Evolutionary conservation across 495 filamentous ascomycete genomes (phyloP).

Genomic region (Xylona heveae): DNA sequence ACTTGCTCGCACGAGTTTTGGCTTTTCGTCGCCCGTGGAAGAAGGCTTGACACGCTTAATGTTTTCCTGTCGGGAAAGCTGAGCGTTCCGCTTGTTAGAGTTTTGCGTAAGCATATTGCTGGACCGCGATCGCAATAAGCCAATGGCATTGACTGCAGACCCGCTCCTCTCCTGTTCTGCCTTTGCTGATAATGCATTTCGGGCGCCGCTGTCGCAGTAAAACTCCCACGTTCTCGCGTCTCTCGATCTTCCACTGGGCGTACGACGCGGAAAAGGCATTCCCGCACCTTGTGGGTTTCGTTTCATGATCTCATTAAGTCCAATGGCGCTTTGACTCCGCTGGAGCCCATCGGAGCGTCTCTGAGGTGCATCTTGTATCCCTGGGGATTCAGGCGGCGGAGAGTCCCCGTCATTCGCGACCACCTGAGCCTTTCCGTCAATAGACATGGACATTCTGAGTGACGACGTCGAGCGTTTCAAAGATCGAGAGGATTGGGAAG

Average conservation of each 20-base stretch:
- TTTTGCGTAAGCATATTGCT: constrained; percentile 28
- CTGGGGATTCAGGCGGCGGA: constrained; percentile 28
- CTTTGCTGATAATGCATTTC: constrained; percentile 47
- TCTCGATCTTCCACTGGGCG: constrained; percentile 43
- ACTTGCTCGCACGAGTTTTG: constrained; percentile 37
- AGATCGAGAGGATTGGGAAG: constrained; percentile 3
- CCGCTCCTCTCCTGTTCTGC: constrained; percentile 50
- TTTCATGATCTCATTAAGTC: constrained; percentile 15
- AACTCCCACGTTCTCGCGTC: constrained; percentile 75
- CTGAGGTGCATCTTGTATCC: constrained; percentile 21
- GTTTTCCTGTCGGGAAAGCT: constrained; percentile 22
- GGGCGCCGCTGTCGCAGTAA: constrained; percentile 49
- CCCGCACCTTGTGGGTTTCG: constrained; percentile 6
- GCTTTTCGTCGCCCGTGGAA: constrained; percentile 29
- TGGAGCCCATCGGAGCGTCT: constrained; percentile 33
- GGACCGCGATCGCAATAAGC: constrained; percentile 43
- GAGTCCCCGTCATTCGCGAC: constrained; percentile 43
- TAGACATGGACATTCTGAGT: constrained; percentile 47
- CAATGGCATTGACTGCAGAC: constrained; percentile 50
- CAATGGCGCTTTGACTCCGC: constrained; percentile 35
- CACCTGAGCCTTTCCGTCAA: constrained; percentile 69
- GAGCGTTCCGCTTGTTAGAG: constrained; percentile 35
- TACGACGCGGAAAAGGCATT: constrained; percentile 15
- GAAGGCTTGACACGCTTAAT: constrained; percentile 22
- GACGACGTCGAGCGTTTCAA: constrained; percentile 22